Conservation (phyloP, 441 rosid species). For the Viola pubescens region DNA sequence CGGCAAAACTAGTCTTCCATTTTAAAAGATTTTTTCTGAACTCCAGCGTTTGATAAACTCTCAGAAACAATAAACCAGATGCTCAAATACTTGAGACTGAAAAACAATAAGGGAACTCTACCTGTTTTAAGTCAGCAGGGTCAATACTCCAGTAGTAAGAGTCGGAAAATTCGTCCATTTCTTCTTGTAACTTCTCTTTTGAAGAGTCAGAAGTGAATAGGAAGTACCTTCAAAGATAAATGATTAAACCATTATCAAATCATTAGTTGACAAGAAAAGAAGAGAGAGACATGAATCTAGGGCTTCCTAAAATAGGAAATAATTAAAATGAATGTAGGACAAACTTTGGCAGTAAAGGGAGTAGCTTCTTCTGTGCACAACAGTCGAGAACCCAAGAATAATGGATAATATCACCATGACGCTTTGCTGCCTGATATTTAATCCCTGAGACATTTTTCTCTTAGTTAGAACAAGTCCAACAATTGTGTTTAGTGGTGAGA, state of each 20-base stretch:
- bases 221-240: conserved; percentile 58
- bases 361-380: conserved; percentile 63
- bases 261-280: not conserved
- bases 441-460: conserved; percentile 47
- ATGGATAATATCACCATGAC: conserved; percentile 71
- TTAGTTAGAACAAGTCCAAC: conserved; percentile 9
- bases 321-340: conserved; percentile 21
- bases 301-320: not conserved
- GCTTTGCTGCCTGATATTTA: conserved; percentile 86
- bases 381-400: conserved; percentile 87
- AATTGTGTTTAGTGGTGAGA: conserved; percentile 1
- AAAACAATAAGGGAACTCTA: conserved; percentile 13
- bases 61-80: conserved; percentile 1
- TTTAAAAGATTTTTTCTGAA: no score
- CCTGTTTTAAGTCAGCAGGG: conserved; percentile 75
- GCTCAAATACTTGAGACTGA: not conserved
- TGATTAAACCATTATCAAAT: conserved; percentile 2
- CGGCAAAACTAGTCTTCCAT: no score
- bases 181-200: conserved; percentile 67
- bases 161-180: conserved; percentile 82
- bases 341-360: conserved; percentile 86
- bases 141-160: conserved; percentile 76
- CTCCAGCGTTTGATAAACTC: no score
- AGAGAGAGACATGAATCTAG: conserved; percentile 5
- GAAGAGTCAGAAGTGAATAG: conserved; percentile 69